These are phyloP conservation scores for Aspergillus neoniger DNA, from an alignment of 2,329 filamentous ascomycete species.

Conservation along the genomic window DNA sequence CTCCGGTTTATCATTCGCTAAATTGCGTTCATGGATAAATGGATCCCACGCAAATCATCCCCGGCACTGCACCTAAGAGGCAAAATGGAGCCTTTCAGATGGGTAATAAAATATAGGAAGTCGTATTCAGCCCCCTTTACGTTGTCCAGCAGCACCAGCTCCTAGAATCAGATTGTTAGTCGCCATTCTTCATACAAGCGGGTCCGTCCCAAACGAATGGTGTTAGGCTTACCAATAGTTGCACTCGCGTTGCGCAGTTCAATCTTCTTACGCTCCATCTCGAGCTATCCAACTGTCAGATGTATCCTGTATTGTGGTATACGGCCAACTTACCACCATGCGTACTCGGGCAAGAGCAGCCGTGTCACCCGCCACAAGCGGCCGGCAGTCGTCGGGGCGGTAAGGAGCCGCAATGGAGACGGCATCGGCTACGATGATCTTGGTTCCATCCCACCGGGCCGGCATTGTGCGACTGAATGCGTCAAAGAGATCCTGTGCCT, in stretches of 20 bases:
- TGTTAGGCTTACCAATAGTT: constrained; percentile 31
- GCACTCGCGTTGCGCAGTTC: constrained; percentile 46
- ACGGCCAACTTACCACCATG: constrained; percentile 48
- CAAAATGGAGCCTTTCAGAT: neutral
- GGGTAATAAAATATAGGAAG: neutral
- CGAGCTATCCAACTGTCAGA: constrained; percentile 34
- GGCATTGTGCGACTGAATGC: constrained; percentile 62
- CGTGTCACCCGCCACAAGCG: constrained; percentile 43
- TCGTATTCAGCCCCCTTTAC: constrained; percentile 34
- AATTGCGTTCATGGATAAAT: neutral
- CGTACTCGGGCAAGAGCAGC: constrained; percentile 48
- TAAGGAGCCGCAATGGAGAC: constrained; percentile 63
- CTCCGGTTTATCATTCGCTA: neutral
- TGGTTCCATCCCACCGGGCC: constrained; percentile 59
- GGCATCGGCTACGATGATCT: constrained; percentile 62
- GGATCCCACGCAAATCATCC: neutral
- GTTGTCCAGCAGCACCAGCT: constrained; percentile 30
- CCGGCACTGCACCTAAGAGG: neutral
- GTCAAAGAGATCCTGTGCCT: constrained; percentile 66
- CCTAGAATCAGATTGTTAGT: constrained; percentile 6
- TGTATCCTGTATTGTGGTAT: neutral
- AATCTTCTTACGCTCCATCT: constrained; percentile 53
- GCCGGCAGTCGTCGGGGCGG: constrained; percentile 55
- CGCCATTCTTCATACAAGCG: neutral
- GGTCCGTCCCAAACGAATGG: neutral